Base-by-base conservation (phyloP, 2,329 filamentous ascomycete genomes). In the Zalaria obscura region DNA sequence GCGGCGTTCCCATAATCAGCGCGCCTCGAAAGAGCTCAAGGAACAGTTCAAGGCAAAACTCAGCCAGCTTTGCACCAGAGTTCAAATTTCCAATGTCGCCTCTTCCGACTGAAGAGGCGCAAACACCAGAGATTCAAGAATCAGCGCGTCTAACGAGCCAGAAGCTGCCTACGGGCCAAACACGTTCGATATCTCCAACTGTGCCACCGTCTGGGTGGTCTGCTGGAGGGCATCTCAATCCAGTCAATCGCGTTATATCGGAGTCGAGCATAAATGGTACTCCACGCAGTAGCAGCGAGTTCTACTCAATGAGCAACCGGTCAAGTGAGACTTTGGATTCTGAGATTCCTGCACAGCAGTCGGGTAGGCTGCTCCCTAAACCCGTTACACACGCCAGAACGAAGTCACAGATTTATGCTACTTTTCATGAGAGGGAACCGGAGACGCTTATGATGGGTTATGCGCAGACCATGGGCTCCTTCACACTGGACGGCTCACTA, bases 361-460 rank as follows among this genome's bases (percentile, higher is more conserved):
- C 55, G 52, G 68, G 61, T 35, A 63, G 69, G 35, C 57, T 82
- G 9, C 67, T 78, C 11, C 75, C 53, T 3, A 52, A 79, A 28
- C 58, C 59, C 4, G 35, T 57, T 55, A 18, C 18, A 18, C 40
- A 50, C 42, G 33, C 40, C 32, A 72, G 46, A 45, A 31, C 45
- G 35, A 64, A 60, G 43, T 49, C 66, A 40, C 29, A 35, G 25
- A 25, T 18, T 10, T n/a, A 7, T 7, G 29, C 29, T 7, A 43
- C 63, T 64, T 65, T 37, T 57, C 67, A 34, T 26, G 26, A 47
- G 51, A 54, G 68, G 64, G 58, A 68, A 33, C 78, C 84, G 1
- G 88, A 96, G 57, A 80, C 81, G 1, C 65, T 98, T 41, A 93
- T 98, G 78, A 98, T 98, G 91, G 91, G 88, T 0, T 98, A 93